Conservation (phyloP, 306 rosid genomes). For the Cajanus cajan region DNA sequence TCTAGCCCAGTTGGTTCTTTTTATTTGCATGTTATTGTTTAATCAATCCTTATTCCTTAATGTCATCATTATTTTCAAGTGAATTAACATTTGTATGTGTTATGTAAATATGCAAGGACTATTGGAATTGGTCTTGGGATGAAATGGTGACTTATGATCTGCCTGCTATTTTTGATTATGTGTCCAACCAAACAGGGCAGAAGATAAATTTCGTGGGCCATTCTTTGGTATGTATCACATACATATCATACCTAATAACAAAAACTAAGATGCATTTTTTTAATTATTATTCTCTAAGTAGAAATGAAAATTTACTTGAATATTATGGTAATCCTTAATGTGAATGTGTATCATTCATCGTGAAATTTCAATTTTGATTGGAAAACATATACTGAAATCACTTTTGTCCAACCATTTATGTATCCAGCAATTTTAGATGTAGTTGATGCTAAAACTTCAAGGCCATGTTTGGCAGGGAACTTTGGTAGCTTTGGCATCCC, state of each 20-base stretch:
- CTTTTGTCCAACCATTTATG: background rate
- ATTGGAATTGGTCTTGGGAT: conserved; percentile 86
- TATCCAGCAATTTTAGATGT: background rate
- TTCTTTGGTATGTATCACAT: conserved; percentile 50
- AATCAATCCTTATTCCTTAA: background rate
- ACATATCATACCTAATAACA: background rate
- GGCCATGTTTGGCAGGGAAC: conserved; percentile 60
- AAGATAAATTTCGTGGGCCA: conserved; percentile 76
- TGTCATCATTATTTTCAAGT: background rate
- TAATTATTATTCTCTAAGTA: background rate
- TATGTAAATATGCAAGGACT: conserved; percentile 42
- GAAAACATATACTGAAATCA: background rate
- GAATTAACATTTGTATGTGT: background rate
- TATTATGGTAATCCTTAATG: background rate
- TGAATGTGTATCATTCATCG: background rate
- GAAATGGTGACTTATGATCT: conserved; percentile 63
- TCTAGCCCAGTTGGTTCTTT: background rate
- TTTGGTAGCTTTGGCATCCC: conserved; percentile 55
- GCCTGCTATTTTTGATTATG: conserved; percentile 64
- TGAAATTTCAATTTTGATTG: background rate
- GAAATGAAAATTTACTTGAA: background rate
- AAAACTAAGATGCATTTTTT: background rate
- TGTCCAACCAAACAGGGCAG: conserved; percentile 56
- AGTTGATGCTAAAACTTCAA: background rate
- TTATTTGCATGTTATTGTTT: background rate